Percentiles rank a stretch among this genome's conserved stretches.
phyloP scores from a whole-genome alignment of 805 yeast species.

The Candida nitratophila region DNA sequence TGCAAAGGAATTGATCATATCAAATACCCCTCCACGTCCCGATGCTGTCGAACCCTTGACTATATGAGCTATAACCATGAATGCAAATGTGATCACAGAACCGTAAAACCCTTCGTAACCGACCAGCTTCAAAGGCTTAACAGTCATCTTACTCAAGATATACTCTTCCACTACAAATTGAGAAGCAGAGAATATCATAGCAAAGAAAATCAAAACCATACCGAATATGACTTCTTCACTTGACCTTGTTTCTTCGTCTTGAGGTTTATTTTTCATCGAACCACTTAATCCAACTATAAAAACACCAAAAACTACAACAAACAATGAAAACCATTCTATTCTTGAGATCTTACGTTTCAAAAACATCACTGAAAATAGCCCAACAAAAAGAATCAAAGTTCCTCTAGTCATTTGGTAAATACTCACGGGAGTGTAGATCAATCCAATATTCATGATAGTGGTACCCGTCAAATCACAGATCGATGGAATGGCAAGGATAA shows the following conservation, averaged over 20 bases:
- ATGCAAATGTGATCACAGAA: constrained; percentile 32
- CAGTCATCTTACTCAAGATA: constrained; percentile 42
- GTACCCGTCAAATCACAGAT: constrained; percentile 68
- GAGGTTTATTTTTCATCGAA: constrained; percentile 19
- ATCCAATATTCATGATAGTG: constrained; percentile 69
- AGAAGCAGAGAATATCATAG: constrained; percentile 61
- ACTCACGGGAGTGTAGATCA: constrained; percentile 69
- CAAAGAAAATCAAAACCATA: constrained; percentile 48
- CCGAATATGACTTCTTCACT: constrained; percentile 39
- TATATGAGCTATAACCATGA: constrained; percentile 38
- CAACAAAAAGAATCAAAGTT: constrained; percentile 68
- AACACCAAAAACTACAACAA: constrained; percentile 63
- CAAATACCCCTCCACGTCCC: constrained; percentile 46
- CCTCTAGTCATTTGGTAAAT: constrained; percentile 86
- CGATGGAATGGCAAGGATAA: constrained; percentile 52
- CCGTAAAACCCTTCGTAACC: constrained; percentile 75
- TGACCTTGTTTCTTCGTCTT: neutral
- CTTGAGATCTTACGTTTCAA: constrained; percentile 47
- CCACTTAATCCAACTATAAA: constrained; percentile 71
- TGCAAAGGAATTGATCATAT: constrained; percentile 40
- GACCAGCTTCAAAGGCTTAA: constrained; percentile 59
- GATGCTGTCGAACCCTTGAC: constrained; percentile 31
- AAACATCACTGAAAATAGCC: constrained; percentile 58
- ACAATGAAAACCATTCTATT: constrained; percentile 61
- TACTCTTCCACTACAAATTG: constrained; percentile 79